Base-by-base conservation (phyloP, 2,329 filamentous ascomycete genomes). In the Knufia petricola region DNA sequence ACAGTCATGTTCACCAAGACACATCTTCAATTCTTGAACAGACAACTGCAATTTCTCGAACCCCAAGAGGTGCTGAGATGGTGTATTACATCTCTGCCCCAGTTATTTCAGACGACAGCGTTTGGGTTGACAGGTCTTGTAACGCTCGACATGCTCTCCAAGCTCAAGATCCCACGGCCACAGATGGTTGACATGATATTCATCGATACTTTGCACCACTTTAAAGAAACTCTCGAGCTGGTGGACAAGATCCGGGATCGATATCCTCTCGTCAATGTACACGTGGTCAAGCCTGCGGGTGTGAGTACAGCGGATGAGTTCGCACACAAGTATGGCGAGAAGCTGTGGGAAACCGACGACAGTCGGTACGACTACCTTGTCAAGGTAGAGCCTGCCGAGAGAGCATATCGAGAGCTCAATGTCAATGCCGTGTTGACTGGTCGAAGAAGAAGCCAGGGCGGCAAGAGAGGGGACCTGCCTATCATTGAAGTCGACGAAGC, bases 321-420 rank as follows among this genome's bases (percentile, higher is more conserved):
- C 62, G 84, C 87, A 64, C 72, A 77, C 53, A 82, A 80, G 61
- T 87, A 95, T 63, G 92, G 92, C 61, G 74, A 82, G 63, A 79
- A 80, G 57, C 72, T 96, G 41, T 98, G 89, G 82, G 85, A 95
- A 64, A 78, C 74, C 26, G 84, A 92, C 56, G 78, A 88, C 43
- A 86, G 95, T 62, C 78, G 90, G 61, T 98, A 98, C 69, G 92
- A 98, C 75, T 96, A 87, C 76, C 76, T 92, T 54, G 92, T 89
- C 70, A 98, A 98, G 74, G 92, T 98, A 42, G 92, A 98, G 74
- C 92, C 92, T 13, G 87, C 89, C 48, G 83, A 95, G 69, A 82
- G 92, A 53, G 87, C 92, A 4, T 96, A 95, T 69, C 74, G 82
- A 15, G 84, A 94, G 55, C 78, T 96, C 51, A 79, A 85, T 60